Base-by-base conservation (phyloP, 2,329 filamentous ascomycete genomes). In the Trichoderma gracile region DNA sequence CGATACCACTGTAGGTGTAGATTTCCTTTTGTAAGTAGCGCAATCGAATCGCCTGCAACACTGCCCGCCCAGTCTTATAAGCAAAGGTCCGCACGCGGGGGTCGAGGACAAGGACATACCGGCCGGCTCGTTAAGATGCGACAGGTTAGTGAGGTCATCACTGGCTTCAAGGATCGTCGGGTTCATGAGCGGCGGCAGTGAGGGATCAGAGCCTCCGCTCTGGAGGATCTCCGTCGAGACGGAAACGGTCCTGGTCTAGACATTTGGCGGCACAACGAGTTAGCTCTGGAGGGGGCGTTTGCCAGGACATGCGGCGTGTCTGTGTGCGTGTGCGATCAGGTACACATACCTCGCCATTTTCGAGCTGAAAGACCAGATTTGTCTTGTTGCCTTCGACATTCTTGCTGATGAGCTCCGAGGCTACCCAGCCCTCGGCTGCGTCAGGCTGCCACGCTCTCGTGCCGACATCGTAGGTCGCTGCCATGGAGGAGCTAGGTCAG, bases 391-490 rank as follows among this genome's bases (percentile, higher is more conserved):
- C 95, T 75, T 95, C 84, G 69, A 92, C 81, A 64, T 86, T 84
- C 84, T 95, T 97, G 79, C 91, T 89, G 76, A 90, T 84, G 72
- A 99, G 90, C 84, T 98, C 93, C 53, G 95, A 97, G 76, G 93
- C 91, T 78, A 99, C 88, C 94, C 95, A 99, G 80, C 95, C 95
- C 80, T 99, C 94, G 67, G 91, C 91, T 77, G 87, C 82, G 82
- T 99, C 95, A 73, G 95, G 93, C 86, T 98, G 95, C 95, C 95
- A 99, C 76, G 93, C 95, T 86, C 92, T 89, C 74, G 94, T 98
- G 76, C 94, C 95, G 75, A 97, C 87, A 84, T 98, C 93, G 82
- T 96, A 98, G 77, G 87, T 92, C 80, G 96, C 91, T 82, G 92
- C 92, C 93, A 97, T 96, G 79, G 76, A 66, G 61, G 61, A 55